A percentile compares a stretch with the other conserved stretches of the same genome.
Evolutionary conservation across 306 rosid species (phyloP).

Genomic region (Pyrus bretschneideri): DNA sequence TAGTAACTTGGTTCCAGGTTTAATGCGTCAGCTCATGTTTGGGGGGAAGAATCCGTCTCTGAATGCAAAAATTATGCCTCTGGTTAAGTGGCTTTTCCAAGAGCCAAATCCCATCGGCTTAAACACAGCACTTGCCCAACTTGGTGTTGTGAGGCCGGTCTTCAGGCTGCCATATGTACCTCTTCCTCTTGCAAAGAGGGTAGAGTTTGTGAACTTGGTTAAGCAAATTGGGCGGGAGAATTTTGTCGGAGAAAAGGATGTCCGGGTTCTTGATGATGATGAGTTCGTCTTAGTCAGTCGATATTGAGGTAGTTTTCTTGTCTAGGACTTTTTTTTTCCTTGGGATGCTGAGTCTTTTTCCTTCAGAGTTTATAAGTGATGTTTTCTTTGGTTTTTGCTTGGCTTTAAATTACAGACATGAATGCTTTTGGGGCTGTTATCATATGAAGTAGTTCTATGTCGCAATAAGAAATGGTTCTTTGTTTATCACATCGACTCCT

Average conservation of each 20-base stretch:
- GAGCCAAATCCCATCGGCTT: slow-evolving; percentile 90
- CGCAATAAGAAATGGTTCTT: neutral
- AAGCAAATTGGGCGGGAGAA: slow-evolving; percentile 73
- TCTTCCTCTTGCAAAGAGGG: slow-evolving; percentile 63
- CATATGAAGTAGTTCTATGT: neutral
- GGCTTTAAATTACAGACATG: neutral
- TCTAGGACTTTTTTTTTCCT: neutral
- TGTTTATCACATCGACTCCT: neutral
- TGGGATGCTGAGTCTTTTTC: too few species aligned
- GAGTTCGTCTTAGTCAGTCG: slow-evolving; percentile 63
- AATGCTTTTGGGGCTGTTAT: neutral
- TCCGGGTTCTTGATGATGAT: slow-evolving; percentile 59
- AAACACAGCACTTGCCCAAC: slow-evolving; percentile 96
- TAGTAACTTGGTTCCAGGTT: slow-evolving; percentile 83
- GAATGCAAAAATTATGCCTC: slow-evolving; percentile 60
- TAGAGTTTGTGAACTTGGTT: slow-evolving; percentile 65
- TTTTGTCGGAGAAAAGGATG: slow-evolving; percentile 68
- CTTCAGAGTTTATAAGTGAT: neutral
- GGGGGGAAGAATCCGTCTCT: slow-evolving; percentile 58
- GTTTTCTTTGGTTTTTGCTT: neutral
- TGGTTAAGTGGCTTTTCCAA: slow-evolving; percentile 72
- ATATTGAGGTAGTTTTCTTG: slow-evolving; percentile 22
- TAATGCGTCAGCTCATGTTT: slow-evolving; percentile 70
- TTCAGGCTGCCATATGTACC: slow-evolving; percentile 95
- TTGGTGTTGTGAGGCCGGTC: slow-evolving; percentile 85